Evolutionary conservation across 2,329 filamentous ascomycete species (phyloP), one percentile per base, ranked within the genome.

Genomic region (Didymella segeticola): DNA sequence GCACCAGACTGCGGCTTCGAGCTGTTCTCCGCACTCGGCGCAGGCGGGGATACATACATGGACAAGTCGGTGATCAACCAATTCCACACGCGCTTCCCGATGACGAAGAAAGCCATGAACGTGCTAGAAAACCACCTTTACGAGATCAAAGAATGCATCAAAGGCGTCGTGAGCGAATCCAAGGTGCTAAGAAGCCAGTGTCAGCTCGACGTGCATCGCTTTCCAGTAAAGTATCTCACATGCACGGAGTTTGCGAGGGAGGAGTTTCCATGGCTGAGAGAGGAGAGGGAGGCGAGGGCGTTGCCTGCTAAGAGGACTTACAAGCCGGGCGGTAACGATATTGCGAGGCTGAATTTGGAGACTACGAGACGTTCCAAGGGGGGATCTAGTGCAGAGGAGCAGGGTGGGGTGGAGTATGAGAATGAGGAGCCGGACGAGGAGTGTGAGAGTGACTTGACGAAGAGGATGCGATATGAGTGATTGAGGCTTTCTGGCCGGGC

Each of bases 31-130:
- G 55, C 67, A 2, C 67, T 83, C 19, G 63, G 63, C 9, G 54
- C 67, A 3, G 80, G 71, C 2, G 78, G 76, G 3, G 69, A 77
- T 4, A 67, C 70, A 0, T 83, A 82, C 61, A 75, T 83, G 45
- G 68, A 70, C 43, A 70, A 73, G 10, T 36, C 63, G 29, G 59
- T 75, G 60, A 68, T 76, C 50, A 67, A 68, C 11, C 68, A 72
- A 19, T 79, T 79, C 63, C 72, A 78, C 58, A 56, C 56, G 5
- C 66, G 68, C 38, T 79, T 79, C 37, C 76, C 77, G 1, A 77
- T 80, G 73, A 78, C 73, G 12, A 66, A 67, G 49, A 78, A 78
- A 60, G 78, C 73, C 0, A 65, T 74, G 62, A 70, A 68, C n/a
- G 75, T 77, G n/a, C 48, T 79, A 3, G 72, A 77, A 51, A 70